Percentiles rank a stretch among this genome's conserved stretches.
phyloP scores from a whole-genome alignment of 495 filamentous ascomycete species.

The Hyaloscypha bicolor region DNA sequence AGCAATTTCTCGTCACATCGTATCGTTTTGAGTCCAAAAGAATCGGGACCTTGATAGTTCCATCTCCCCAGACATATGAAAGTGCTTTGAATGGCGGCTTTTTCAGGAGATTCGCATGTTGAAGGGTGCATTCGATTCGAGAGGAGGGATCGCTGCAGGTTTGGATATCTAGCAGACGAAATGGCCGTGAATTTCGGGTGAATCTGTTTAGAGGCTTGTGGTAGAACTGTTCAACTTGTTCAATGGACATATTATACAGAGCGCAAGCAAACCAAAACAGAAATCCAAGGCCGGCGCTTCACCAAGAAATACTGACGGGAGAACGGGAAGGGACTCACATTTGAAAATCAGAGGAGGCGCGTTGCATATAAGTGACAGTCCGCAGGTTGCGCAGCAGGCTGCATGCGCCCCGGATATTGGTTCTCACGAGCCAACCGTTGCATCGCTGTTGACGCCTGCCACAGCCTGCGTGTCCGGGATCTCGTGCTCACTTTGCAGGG shows the following conservation, averaged over 20 bases:
- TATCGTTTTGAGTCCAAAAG: background rate
- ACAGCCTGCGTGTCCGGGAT: background rate
- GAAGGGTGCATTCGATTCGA: background rate
- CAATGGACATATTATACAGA: background rate
- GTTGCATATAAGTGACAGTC: background rate
- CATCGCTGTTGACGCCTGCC: background rate
- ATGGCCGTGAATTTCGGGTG: background rate
- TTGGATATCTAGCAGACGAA: background rate
- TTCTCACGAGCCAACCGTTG: background rate
- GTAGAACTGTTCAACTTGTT: background rate
- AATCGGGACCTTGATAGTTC: background rate
- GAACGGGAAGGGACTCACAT: background rate
- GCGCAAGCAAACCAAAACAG: background rate
- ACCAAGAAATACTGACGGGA: background rate
- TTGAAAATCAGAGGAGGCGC: background rate
- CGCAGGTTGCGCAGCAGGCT: background rate
- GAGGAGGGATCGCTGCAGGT: background rate
- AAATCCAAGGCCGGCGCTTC: no score
- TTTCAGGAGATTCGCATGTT: background rate
- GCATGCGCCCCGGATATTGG: background rate
- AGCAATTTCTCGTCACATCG: constrained; percentile 11
- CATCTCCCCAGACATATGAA: constrained; percentile 13
- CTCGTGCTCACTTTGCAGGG: background rate
- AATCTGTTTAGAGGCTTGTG: background rate
- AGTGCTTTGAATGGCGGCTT: constrained; percentile 5